Evolutionary conservation across 805 yeast genomes (phyloP).

Genomic region (Metschnikowia lochheadii): DNA sequence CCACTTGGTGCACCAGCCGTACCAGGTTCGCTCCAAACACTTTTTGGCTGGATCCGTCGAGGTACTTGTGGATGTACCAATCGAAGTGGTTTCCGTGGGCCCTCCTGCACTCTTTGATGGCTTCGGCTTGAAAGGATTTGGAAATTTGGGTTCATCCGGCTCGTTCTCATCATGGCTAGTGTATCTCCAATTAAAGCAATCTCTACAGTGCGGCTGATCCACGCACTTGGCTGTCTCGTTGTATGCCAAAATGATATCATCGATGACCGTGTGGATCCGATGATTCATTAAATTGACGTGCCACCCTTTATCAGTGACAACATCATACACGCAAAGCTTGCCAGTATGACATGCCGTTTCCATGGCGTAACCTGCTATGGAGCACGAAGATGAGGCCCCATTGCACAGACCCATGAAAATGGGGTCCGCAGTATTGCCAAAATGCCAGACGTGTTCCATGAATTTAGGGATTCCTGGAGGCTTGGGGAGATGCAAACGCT

Average conservation of each 20-base stretch:
- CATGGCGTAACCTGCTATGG: conserved; percentile 94
- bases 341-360: conserved; percentile 95
- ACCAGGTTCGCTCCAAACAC: conserved; percentile 60
- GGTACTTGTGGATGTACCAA: conserved; percentile 4
- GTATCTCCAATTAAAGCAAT: conserved; percentile 86
- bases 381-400: conserved; percentile 86
- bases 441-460: conserved; percentile 85
- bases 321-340: conserved; percentile 80
- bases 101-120: conserved; percentile 9
- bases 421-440: conserved; percentile 97
- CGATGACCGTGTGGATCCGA: conserved; percentile 85
- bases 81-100: conserved; percentile 4
- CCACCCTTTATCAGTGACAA: conserved; percentile 88
- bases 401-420: conserved; percentile 94
- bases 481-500: conserved; percentile 81
- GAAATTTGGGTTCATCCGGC: conserved; percentile 34
- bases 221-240: conserved; percentile 74
- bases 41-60: conserved; percentile 33
- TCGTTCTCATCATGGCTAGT: conserved; percentile 46
- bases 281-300: conserved; percentile 83
- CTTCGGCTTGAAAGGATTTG: conserved; percentile 35
- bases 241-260: conserved; percentile 65
- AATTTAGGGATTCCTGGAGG: conserved; percentile 85
- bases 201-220: conserved; percentile 78
- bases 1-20: conserved; percentile 58